Evolutionary conservation across 768 basidiomycete species (phyloP).

Genomic region (Kondoa subrosea): DNA sequence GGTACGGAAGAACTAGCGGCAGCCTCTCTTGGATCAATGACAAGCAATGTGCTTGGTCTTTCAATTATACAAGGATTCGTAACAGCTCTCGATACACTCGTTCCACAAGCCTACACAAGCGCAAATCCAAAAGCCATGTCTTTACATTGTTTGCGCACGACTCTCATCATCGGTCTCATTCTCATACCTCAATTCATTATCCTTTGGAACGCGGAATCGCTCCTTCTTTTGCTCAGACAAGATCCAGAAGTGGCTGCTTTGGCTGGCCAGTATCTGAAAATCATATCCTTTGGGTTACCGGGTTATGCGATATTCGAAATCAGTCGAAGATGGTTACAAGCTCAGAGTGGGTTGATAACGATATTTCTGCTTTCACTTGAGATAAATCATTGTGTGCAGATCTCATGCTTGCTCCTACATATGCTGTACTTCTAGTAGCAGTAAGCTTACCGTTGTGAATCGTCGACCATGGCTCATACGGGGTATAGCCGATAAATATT

Average conservation of each 20-base stretch:
- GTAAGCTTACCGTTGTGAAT: background rate
- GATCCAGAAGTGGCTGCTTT: conserved; percentile 23
- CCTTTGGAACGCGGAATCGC: conserved; percentile 67
- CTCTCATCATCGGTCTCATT: conserved; percentile 16
- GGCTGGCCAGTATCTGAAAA: conserved; percentile 23
- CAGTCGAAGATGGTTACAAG: conserved; percentile 4
- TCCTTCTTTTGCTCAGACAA: conserved; percentile 45
- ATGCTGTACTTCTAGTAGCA: background rate
- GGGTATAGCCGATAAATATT: background rate
- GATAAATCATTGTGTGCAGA: background rate
- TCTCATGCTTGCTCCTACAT: conserved; percentile 4
- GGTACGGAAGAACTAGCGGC: conserved; percentile 68
- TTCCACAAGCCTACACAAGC: conserved; percentile 90
- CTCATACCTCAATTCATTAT: conserved; percentile 42
- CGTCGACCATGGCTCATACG: background rate
- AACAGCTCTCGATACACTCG: conserved; percentile 62
- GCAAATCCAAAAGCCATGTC: conserved; percentile 47
- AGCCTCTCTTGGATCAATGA: conserved; percentile 56
- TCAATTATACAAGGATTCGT: conserved; percentile 24
- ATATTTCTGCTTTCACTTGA: background rate
- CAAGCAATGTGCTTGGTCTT: conserved; percentile 38
- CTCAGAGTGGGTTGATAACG: background rate
- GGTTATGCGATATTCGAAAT: conserved; percentile 6
- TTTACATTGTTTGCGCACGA: conserved; percentile 21
- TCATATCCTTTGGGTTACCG: conserved; percentile 1